Base-by-base conservation (phyloP, 1,284 basidiomycete species). In the Calocybe gambosa region DNA sequence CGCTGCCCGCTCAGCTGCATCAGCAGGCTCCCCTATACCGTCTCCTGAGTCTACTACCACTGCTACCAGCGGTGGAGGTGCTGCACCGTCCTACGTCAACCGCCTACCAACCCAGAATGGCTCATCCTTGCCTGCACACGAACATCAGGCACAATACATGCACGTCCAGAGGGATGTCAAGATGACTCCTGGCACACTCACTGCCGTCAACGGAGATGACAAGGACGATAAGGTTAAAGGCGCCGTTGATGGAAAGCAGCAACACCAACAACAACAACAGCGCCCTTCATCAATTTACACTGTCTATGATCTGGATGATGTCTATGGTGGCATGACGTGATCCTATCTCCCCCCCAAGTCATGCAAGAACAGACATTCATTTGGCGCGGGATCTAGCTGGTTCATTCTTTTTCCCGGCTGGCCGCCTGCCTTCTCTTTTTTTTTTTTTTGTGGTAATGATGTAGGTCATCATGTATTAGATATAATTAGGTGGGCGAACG, bases 231-330 rank as follows among this genome's bases (percentile, higher is more conserved):
- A 10, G 21, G 21, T 23, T 13, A 5, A 10, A 9, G 28, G 28
- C 9, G 21, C 21, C 21, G 21, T n/a, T n/a, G n/a, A n/a, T n/a
- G n/a, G n/a, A n/a, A n/a, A n/a, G n/a, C n/a, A n/a, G n/a, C n/a
- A n/a, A n/a, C n/a, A n/a, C n/a, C n/a, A n/a, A n/a, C n/a, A n/a
- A n/a, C 21, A 13, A 10, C 5, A 29, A 10, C 28, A 29, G 52
- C 63, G 72, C 43, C 73, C 72, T 1, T 55, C 61, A 20, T 70
- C 74, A 38, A 63, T 69, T 38, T 73, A 76, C 51, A 77, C 78
- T 18, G 48, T 81, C 49, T 82, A 82, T 53, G 71, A 78, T 53
- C 72, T 74, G 26, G 74, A 76, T n/a, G 82, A 85, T 50, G 80
- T 75, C 33, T 85, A 85, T 53, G 78, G 71, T 25, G 82, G 82